These are phyloP conservation scores for Fusarium begoniae DNA, from an alignment of 2,329 filamentous ascomycete species.

Conservation along the genomic window DNA sequence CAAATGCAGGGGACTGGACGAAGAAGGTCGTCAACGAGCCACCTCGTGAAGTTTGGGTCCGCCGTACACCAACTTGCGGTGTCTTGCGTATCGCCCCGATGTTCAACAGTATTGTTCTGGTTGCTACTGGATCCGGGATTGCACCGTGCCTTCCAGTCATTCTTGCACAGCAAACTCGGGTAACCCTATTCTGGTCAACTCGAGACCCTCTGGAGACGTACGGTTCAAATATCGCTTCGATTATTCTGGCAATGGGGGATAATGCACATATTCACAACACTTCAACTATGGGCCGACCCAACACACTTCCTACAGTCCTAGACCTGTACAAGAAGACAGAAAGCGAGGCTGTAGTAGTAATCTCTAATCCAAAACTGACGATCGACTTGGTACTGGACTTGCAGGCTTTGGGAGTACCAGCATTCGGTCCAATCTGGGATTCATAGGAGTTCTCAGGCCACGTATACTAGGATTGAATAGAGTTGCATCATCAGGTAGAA, in stretches of 20 bases:
- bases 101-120: conserved; percentile 68
- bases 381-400: conserved; percentile 70
- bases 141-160: conserved; percentile 64
- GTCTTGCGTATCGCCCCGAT: conserved; percentile 71
- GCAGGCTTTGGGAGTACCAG: conserved; percentile 68
- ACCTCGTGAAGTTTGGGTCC: conserved; percentile 68
- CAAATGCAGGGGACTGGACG: conserved; percentile 72
- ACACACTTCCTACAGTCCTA: conserved; percentile 53
- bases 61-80: conserved; percentile 69
- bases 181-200: conserved; percentile 72
- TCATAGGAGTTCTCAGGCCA: not conserved
- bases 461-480: not conserved
- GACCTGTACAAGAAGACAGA: conserved; percentile 62
- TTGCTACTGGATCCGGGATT: conserved; percentile 76
- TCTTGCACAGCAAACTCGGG: conserved; percentile 53
- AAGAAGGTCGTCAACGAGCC: conserved; percentile 67
- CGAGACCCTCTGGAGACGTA: conserved; percentile 65
- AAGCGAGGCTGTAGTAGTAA: conserved; percentile 74
- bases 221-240: conserved; percentile 60
- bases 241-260: conserved; percentile 63
- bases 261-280: conserved; percentile 73
- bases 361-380: conserved; percentile 72
- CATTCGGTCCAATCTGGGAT: conserved; percentile 77
- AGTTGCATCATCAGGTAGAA: not conserved
- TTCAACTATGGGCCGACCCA: conserved; percentile 60